A percentile compares a stretch with the other conserved stretches of the same genome.
These are phyloP conservation scores for Podospora conica DNA, from an alignment of 495 filamentous ascomycete genomes.

Conservation along the genomic window DNA sequence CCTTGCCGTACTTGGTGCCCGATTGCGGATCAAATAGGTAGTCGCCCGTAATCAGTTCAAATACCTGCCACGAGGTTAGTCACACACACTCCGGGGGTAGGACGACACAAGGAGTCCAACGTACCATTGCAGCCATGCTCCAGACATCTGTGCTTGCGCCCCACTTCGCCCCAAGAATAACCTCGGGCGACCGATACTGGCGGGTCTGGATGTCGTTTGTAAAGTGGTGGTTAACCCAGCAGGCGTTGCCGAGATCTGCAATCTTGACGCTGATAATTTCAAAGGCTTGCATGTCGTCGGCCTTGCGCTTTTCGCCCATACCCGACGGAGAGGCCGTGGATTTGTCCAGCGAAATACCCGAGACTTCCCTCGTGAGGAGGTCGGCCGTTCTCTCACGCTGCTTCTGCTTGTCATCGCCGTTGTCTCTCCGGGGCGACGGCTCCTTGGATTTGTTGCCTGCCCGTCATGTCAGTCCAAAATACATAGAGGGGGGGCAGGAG, in stretches of 20 bases:
- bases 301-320: slow-evolving; percentile 48
- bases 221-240: slow-evolving; percentile 98
- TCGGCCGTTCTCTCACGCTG: slow-evolving; percentile 93
- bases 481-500: not conserved
- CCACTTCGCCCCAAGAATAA: slow-evolving; percentile 96
- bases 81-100: not conserved
- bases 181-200: slow-evolving; percentile 95
- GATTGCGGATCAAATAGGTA: slow-evolving; percentile 99
- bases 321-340: slow-evolving; percentile 38
- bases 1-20: slow-evolving; percentile 98
- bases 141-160: slow-evolving; percentile 97
- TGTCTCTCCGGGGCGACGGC: slow-evolving; percentile 39
- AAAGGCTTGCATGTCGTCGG: slow-evolving; percentile 42
- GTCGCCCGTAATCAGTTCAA: slow-evolving; percentile 96
- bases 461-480: not conserved
- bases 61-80: slow-evolving; percentile 55
- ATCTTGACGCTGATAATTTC: slow-evolving; percentile 98
- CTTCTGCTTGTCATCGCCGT: slow-evolving; percentile 67
- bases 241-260: slow-evolving; percentile 95
- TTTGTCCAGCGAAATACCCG: slow-evolving; percentile 90
- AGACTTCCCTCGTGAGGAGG: slow-evolving; percentile 83
- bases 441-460: slow-evolving; percentile 49
- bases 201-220: slow-evolving; percentile 99
- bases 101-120: slow-evolving; percentile 11
- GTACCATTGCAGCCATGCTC: slow-evolving; percentile 99